phyloP scores from a whole-genome alignment of 1,284 basidiomycete genomes.

The Ustilago crameri region DNA sequence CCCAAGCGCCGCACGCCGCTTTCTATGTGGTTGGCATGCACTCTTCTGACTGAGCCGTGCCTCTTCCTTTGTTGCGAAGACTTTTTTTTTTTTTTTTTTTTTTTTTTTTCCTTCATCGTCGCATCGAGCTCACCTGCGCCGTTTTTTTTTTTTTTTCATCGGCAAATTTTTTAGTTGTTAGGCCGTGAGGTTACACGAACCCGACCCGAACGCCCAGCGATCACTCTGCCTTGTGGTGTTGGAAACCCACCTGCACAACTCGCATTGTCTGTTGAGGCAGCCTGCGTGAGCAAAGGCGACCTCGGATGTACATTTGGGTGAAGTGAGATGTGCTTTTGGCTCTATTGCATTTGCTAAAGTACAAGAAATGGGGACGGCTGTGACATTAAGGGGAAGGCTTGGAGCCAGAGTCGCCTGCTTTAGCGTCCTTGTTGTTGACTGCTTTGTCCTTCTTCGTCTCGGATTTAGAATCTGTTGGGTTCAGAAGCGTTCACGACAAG shows the following conservation, averaged over 20 bases:
- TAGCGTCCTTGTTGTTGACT: constrained; percentile 6
- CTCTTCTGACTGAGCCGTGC: no score
- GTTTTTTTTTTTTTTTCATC: neutral
- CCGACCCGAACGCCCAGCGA: neutral
- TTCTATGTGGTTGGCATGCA: neutral
- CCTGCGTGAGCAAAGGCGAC: neutral
- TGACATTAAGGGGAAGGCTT: constrained; percentile 6
- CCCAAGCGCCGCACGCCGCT: neutral
- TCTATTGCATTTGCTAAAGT: constrained; percentile 20
- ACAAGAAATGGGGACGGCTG: neutral
- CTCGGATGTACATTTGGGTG: neutral
- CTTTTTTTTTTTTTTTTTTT: neutral
- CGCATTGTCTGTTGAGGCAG: neutral
- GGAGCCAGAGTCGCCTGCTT: constrained; percentile 10
- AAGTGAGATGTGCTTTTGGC: neutral
- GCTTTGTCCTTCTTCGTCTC: constrained; percentile 11
- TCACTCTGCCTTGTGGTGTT: no score
- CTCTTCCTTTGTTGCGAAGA: no score
- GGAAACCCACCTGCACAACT: no score
- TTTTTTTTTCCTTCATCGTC: constrained; percentile 2
- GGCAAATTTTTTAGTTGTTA: neutral
- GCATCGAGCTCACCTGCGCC: neutral
- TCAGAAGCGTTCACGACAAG: neutral
- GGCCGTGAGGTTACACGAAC: neutral
- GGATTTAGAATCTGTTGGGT: constrained; percentile 3